A percentile compares a stretch with the other conserved stretches of the same genome.
Conservation (phyloP, 192 early-diverging fungal genomes). For the Linnemannia exigua region DNA sequence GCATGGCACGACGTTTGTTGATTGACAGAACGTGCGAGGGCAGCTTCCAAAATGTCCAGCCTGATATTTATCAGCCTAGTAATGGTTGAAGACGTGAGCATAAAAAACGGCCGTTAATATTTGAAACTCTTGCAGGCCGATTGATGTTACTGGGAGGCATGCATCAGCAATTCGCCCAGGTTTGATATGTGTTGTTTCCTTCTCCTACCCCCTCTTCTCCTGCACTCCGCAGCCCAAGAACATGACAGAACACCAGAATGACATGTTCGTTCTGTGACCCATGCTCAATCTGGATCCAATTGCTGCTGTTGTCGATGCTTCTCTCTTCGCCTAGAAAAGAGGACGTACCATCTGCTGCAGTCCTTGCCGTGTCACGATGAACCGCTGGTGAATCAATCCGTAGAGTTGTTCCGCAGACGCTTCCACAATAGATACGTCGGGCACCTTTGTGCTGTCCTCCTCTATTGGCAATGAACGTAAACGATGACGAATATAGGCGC, state of each 20-base stretch:
- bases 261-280: neutral
- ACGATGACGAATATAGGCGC: neutral
- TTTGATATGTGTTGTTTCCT: neutral
- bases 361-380: constrained; percentile 89
- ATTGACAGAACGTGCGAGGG: constrained; percentile 78
- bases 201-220: neutral
- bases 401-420: constrained; percentile 93
- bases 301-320: neutral
- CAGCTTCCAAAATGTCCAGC: constrained; percentile 84
- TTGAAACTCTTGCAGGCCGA: neutral
- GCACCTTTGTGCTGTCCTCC: constrained; percentile 70
- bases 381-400: constrained; percentile 94
- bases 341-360: constrained; percentile 82
- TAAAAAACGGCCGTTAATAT: neutral
- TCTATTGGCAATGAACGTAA: constrained; percentile 37
- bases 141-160: neutral
- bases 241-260: neutral
- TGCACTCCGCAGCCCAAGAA: neutral
- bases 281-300: neutral
- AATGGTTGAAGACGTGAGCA: neutral
- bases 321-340: neutral
- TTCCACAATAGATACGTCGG: constrained; percentile 84
- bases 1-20: constrained; percentile 74
- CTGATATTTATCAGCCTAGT: constrained; percentile 79
- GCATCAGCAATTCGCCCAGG: neutral